Base-by-base conservation (phyloP, 75 land plant species). In the Cryptomeria japonica region DNA sequence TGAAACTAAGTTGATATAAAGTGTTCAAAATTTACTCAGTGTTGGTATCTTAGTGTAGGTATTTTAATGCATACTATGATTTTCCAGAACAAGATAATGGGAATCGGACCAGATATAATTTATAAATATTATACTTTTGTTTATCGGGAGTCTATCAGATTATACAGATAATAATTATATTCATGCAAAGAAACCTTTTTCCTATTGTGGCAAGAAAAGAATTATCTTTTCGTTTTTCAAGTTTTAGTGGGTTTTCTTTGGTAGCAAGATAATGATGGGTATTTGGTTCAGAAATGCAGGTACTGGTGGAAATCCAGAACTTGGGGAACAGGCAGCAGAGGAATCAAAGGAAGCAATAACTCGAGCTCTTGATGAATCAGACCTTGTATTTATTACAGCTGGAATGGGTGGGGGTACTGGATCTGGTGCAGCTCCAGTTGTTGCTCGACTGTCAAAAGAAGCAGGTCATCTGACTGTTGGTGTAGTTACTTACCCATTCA, bases 331-430 rank as follows among this genome's bases (percentile, higher is more conserved):
- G 84, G 96, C 99, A 47, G 99, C 98, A 38, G 70, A 97, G 82
- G 98, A 96, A 82, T 95, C 96, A 6, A 94, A 89, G 83, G 98
- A 96, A 80, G 91, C 92, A 34, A 96, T 97, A 83, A 90, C 93
- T 49, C 91, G 92, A 88, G 94, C 97, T 84, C 93, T 97, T 47
- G 92, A 93, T 86, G 96, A 95, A 39, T 92, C 99, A 34, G 99
- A 97, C 89, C 93, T 96, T 84, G 99, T 97, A 19, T 97, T 97
- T 87, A 93, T 97, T 53, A 96, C 99, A 10, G 98, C 99, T 87
- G 98, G 99, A 47, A 97, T 97, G 98, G 99, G 99, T 79, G 98
- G 99, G n/a, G 98, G 99, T 36, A 97, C 99, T 34, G 99, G 99
- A n/a, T 96, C 97, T 44, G 99, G 99, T 80, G 99, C 98, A 79